These are phyloP conservation scores for Silene vulgaris DNA, from an alignment of 179 eudicot species.

Conservation along the genomic window DNA sequence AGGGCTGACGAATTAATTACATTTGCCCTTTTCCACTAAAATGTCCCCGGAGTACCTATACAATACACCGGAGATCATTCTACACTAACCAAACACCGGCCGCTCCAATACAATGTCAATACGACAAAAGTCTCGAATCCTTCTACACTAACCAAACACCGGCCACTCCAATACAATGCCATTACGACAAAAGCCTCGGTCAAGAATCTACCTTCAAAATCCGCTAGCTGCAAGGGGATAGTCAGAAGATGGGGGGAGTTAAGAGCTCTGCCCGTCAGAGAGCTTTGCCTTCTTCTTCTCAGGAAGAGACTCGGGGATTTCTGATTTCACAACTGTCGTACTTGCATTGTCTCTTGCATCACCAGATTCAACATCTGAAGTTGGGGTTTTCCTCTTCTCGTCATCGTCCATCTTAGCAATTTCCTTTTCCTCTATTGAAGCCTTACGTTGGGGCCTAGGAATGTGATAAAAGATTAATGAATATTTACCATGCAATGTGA, in stretches of 20 bases:
- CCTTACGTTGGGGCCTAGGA: background rate
- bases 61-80: slow-evolving; percentile 11
- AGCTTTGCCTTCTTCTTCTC: background rate
- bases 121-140: background rate
- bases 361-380: background rate
- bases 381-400: slow-evolving; percentile 8
- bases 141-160: slow-evolving; percentile 6
- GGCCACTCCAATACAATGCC: background rate
- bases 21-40: slow-evolving; percentile 19
- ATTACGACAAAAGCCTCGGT: background rate
- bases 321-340: background rate
- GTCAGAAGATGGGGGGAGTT: background rate
- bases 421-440: background rate
- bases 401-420: background rate
- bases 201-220: slow-evolving; percentile 16
- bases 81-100: slow-evolving; percentile 11
- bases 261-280: background rate
- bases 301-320: slow-evolving; percentile 4
- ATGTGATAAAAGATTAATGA: background rate
- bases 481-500: background rate
- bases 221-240: background rate
- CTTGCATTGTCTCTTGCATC: background rate
- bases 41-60: slow-evolving; percentile 18
- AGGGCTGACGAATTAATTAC: slow-evolving; percentile 27
- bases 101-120: background rate